Percentiles rank a stretch among this genome's conserved stretches.
Conservation (phyloP, 345 rosid species). For the Atalantia buxifolia region DNA sequence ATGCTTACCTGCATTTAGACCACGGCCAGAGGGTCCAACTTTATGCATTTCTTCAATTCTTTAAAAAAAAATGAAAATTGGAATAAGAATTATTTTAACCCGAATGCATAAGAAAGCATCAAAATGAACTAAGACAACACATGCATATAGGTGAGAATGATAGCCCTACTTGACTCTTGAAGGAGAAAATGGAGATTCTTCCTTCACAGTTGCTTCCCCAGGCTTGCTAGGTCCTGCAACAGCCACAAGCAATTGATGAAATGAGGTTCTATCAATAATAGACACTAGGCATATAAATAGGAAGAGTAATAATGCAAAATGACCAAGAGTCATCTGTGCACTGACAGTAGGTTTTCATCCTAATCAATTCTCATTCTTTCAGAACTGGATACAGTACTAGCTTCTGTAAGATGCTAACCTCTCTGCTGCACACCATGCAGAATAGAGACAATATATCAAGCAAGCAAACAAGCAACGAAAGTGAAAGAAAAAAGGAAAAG, state of each 20-base stretch:
- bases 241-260: slow-evolving; percentile 14
- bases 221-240: slow-evolving; percentile 38
- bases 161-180: slow-evolving; percentile 81
- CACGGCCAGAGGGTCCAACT: slow-evolving; percentile 52
- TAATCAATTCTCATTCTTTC: background rate
- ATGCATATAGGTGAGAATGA: slow-evolving; percentile 17
- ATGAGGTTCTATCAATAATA: background rate
- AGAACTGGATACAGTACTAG: background rate
- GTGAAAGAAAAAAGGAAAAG: background rate
- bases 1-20: slow-evolving; percentile 37
- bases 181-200: slow-evolving; percentile 80
- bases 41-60: slow-evolving; percentile 80
- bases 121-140: slow-evolving; percentile 4
- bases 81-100: slow-evolving; percentile 9
- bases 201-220: slow-evolving; percentile 70
- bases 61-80: slow-evolving; percentile 24
- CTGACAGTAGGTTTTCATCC: background rate
- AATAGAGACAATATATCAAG: background rate
- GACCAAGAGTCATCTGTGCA: background rate
- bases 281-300: background rate
- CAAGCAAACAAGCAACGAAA: background rate
- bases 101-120: background rate
- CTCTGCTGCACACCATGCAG: background rate
- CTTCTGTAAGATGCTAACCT: background rate
- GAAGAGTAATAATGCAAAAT: background rate